phyloP scores from a whole-genome alignment of 352 stramenopile species.

The Pythium scleroteichum region DNA sequence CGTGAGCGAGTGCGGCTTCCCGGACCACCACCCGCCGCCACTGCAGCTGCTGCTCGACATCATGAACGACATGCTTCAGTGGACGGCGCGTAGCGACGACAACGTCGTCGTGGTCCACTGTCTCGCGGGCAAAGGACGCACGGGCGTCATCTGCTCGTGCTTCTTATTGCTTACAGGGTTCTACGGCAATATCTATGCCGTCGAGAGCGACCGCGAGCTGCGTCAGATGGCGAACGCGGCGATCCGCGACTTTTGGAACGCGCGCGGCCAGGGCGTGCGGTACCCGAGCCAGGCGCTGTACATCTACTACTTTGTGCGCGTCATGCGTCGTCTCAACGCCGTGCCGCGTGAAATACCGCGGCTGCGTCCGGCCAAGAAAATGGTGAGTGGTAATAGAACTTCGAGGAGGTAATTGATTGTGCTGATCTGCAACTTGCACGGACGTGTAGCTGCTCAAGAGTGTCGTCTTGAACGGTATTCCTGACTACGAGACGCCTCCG shows the following conservation, averaged over 20 bases:
- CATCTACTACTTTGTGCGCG: constrained; percentile 88
- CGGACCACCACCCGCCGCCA: constrained; percentile 78
- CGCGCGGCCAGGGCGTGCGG: constrained; percentile 74
- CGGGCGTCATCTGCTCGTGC: constrained; percentile 80
- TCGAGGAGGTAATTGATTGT: background rate
- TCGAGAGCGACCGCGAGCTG: constrained; percentile 65
- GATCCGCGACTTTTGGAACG: constrained; percentile 78
- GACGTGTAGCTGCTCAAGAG: constrained; percentile 37
- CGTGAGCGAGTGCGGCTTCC: constrained; percentile 78
- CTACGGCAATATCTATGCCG: constrained; percentile 70
- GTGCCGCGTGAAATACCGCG: constrained; percentile 60
- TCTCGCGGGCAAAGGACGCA: constrained; percentile 77
- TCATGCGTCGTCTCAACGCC: constrained; percentile 47
- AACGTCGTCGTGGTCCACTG: constrained; percentile 85
- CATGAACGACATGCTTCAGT: constrained; percentile 85
- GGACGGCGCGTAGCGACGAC: constrained; percentile 56
- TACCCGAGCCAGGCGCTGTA: constrained; percentile 84
- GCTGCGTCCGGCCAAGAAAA: constrained; percentile 54
- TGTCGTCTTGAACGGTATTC: constrained; percentile 73
- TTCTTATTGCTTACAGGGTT: constrained; percentile 76
- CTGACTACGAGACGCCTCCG: constrained; percentile 70
- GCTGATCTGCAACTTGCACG: too few species aligned
- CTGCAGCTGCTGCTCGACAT: constrained; percentile 81
- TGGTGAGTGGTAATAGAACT: constrained; percentile 30
- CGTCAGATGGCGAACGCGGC: constrained; percentile 61